These are phyloP conservation scores for Blastomyces emzantsi DNA, from an alignment of 2,329 filamentous ascomycete genomes.

Conservation along the genomic window DNA sequence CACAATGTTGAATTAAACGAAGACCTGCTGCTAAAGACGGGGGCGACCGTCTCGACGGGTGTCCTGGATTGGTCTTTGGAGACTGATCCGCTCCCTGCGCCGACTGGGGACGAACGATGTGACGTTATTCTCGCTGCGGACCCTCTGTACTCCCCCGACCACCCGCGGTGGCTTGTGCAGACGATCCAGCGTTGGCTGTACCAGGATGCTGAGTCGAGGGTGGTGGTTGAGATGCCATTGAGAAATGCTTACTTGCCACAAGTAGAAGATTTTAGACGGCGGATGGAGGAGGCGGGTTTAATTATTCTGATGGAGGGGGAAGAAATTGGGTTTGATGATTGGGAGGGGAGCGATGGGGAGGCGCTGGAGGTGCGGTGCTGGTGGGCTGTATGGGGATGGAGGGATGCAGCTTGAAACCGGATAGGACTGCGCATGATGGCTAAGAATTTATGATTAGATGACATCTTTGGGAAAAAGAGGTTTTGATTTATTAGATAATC, in stretches of 20 bases:
- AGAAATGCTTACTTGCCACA: constrained; percentile 60
- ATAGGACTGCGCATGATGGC: not conserved
- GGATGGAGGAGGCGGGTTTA: constrained; percentile 50
- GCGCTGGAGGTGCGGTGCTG: constrained; percentile 38
- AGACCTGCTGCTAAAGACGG: constrained; percentile 44
- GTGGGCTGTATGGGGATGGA: constrained; percentile 42
- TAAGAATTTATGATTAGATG: constrained; percentile 1
- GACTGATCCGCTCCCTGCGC: constrained; percentile 20
- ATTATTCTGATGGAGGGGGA: constrained; percentile 44
- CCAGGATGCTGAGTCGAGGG: constrained; percentile 48
- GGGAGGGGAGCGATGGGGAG: constrained; percentile 36
- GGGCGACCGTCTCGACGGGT: constrained; percentile 53
- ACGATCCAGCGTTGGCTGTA: constrained; percentile 62
- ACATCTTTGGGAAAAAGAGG: not conserved
- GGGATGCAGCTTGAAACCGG: not conserved
- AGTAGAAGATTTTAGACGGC: constrained; percentile 51
- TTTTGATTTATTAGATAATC: not conserved
- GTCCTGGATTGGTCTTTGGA: constrained; percentile 60
- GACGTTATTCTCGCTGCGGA: constrained; percentile 76
- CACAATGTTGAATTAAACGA: constrained; percentile 62
- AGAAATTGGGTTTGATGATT: constrained; percentile 41
- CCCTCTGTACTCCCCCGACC: constrained; percentile 74
- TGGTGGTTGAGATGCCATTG: constrained; percentile 71
- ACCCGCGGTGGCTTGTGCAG: constrained; percentile 63
- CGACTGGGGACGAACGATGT: constrained; percentile 29